Base-by-base conservation (phyloP, 768 basidiomycete genomes). In the Suillus placidus region DNA sequence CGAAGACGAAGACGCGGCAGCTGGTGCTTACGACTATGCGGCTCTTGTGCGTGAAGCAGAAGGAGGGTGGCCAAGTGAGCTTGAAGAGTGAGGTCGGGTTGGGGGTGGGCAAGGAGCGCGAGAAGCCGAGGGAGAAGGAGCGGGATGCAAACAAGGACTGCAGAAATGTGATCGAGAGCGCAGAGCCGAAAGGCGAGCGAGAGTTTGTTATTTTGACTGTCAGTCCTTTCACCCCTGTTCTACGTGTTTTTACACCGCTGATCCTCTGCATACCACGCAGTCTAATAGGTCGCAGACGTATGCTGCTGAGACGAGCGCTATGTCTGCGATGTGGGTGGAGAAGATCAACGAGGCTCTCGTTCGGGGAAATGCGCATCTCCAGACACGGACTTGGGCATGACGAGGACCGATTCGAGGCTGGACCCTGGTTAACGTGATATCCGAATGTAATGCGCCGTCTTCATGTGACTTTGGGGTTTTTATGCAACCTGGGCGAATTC, bases 141-240 rank as follows among this genome's bases (percentile, higher is more conserved):
- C 81, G 80, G 64, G 82, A 83, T 6, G 81, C 78, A 56, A 82
- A 81, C 60, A 85, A 82, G 71, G 85, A 86, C 57, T 72, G 78
- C 18, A 80, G 81, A 43, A 77, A 75, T 49, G 74, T 81, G 49
- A 74, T 89, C 12, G 77, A 79, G 5, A 79, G 81, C 30, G 83
- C 85, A 0, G 85, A 84, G 63, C 75, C 80, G 34, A 87, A 86
- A 70, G 79, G 85, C 56, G 86, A 85, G 62, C 78, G 84, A 43
- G 86, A 87, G 71, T 88, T 90, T 71, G 82, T 85, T 18, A 80
- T 90, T 42, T 74, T 88, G 69, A 87, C 88, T 49, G 88, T 90
- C 66, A 71, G 86, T 78, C 35, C 43, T 38, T 51, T 38, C 55
- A 38, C 42, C 40, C 40, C 6, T 45, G 35, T 12, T 18, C 20